Conservation (phyloP, 345 rosid species). For the Hibiscus syriacus region DNA sequence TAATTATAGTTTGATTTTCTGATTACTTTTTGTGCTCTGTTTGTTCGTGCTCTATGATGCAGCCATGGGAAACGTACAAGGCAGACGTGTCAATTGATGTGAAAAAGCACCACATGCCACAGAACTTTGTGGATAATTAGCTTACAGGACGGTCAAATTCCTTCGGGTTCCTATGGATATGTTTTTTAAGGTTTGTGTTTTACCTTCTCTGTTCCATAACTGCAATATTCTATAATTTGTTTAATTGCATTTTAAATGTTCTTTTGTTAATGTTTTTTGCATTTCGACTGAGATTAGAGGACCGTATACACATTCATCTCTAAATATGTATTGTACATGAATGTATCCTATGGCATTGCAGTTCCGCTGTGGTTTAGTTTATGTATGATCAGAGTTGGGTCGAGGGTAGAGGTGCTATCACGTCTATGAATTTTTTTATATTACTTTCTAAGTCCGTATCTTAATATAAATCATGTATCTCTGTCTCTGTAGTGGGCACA, state of each 20-base stretch:
- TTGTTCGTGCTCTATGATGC: slow-evolving; percentile 2
- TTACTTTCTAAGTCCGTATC: too few species aligned
- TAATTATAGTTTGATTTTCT: not conserved
- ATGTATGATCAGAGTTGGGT: not conserved
- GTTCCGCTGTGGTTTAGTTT: not conserved
- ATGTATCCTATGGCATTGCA: not conserved
- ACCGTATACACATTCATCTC: not conserved
- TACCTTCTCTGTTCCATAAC: not conserved
- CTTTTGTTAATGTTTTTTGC: not conserved
- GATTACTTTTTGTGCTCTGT: not conserved
- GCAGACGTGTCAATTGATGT: slow-evolving; percentile 58
- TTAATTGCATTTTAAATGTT: not conserved
- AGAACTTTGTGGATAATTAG: slow-evolving; percentile 49
- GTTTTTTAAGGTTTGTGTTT: slow-evolving; percentile 49
- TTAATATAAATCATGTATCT: too few species aligned
- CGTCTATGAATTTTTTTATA: too few species aligned
- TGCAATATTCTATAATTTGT: not conserved
- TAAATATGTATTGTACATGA: not conserved
- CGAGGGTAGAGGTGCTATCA: too few species aligned
- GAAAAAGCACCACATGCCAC: slow-evolving; percentile 62
- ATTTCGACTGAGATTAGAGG: too few species aligned
- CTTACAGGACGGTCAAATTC: slow-evolving; percentile 55
- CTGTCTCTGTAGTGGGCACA: too few species aligned
- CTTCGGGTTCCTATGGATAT: slow-evolving; percentile 68
- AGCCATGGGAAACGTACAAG: slow-evolving; percentile 76